A percentile compares a stretch with the other conserved stretches of the same genome.
Evolutionary conservation across 129 eudicot species (phyloP).

Genomic region (Dittrichia graveolens): DNA sequence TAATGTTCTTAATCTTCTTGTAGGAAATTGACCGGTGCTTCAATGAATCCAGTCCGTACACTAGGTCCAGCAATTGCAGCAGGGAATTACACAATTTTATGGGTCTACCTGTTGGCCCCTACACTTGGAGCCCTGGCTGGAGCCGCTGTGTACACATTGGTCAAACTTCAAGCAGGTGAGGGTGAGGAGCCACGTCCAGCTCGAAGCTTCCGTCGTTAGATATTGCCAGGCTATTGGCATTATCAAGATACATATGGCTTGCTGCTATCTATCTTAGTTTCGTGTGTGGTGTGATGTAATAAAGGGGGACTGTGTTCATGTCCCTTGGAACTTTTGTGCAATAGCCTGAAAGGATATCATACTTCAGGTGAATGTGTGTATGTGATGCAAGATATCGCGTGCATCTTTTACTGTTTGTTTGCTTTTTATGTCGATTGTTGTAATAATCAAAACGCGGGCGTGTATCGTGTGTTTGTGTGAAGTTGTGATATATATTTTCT

Average conservation of each 20-base stretch:
- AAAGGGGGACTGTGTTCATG: constrained; percentile 22
- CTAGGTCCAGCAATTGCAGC: constrained; percentile 92
- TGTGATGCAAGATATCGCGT: background rate
- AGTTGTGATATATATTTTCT: constrained; percentile 13
- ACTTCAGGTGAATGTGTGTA: constrained; percentile 8
- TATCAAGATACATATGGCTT: constrained; percentile 2
- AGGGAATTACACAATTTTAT: constrained; percentile 69
- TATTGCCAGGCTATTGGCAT: constrained; percentile 19
- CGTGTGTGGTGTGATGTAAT: constrained; percentile 31
- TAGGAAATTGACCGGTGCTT: constrained; percentile 78
- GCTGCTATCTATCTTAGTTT: constrained; percentile 18
- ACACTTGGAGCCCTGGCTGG: constrained; percentile 81
- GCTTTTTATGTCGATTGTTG: constrained; percentile 28
- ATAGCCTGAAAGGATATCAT: background rate
- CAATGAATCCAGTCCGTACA: constrained; percentile 91
- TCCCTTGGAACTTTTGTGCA: constrained; percentile 24
- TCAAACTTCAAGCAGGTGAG: constrained; percentile 64
- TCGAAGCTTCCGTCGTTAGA: constrained; percentile 77
- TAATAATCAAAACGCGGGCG: constrained; percentile 11
- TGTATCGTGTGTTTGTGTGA: constrained; percentile 11
- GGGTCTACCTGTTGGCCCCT: constrained; percentile 87
- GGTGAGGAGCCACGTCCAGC: constrained; percentile 50
- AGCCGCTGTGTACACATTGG: constrained; percentile 67
- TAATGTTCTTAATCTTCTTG: background rate
- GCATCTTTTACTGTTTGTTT: constrained; percentile 11